Evolutionary conservation across 140 eudicot genomes (phyloP), one percentile per base, ranked within the genome.

Genomic region (Stevia rebaudiana): DNA sequence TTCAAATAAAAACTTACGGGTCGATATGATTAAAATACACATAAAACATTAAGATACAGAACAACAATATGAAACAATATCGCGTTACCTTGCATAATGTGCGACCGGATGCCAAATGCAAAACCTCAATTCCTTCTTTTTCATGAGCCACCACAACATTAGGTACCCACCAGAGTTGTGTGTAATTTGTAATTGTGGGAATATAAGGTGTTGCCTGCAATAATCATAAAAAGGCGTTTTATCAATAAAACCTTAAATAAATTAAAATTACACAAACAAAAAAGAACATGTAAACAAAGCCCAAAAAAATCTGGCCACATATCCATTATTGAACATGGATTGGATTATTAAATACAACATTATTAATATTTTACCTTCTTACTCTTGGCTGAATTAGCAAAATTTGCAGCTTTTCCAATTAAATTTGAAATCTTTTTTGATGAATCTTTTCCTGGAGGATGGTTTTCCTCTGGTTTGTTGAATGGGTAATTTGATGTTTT

Each of bases 81-180:
- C 40, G 23, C 55, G 52, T 78, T 74, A 94, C 97, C 97, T 86
- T 88, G 76, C 98, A 92, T 56, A 94, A 13, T 10, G 97, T 94
- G 70, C 97, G 99, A 22, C 99, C 99, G 44, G 99, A 48, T 71
- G 95, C 99, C 77, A 94, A 69, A 86, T 94, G 99, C 65, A 94
- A 72, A 72, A 86, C 99, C 68, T 94, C 99, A 62, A 94, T 94
- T 59, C 99, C 97, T 83, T 94, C 99, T 74, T 94, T 88, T 64
- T 75, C 87, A 78, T 89, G 97, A 66, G 88, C 97, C 76, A 94
- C 97, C 56, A 94, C 78, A 63, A 88, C 99, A 80, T 94, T 94
- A 28, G 99, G 97, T 33, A 94, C 94, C 99, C 97, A 94, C 99
- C 99, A 94, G 12, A 88, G 86, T 53, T 81, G 84, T 3, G 99